Base-by-base conservation (phyloP, 768 basidiomycete genomes). In the Hortiboletus campestris region DNA sequence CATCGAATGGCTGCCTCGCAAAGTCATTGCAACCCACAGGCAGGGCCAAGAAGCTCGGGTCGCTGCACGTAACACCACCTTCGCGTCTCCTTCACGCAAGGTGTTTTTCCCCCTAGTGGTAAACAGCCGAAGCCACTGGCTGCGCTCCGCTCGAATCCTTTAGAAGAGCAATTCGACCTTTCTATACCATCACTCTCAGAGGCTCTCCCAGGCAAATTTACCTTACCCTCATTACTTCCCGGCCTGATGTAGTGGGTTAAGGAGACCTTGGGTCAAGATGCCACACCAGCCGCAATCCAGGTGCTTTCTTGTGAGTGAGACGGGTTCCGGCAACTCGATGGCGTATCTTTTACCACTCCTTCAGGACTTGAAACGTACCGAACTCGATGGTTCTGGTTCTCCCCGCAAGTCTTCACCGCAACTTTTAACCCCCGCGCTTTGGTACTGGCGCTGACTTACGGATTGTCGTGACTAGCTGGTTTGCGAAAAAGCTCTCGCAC, bases 251-350 rank as follows among this genome's bases (percentile, higher is more conserved):
- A 77, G 16, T 83, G 82, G 35, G 64, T 94, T 9, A 71, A 75
- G 9, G 81, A 84, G 25, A 68, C 81, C 2, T 75, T 92, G 9
- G 89, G 88, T 3, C 72, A 72, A 7, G 61, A 76, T 28, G 80
- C 83, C 1, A 65, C 48, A 9, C 90, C 93, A 3, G 92, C 90
- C 0, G 81, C 85, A 0, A 93, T 95, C n/a, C 91, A 94, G 67
- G 78, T 83, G 0, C 75, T 92, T 46, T 7, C 78, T 96, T 1
- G 94, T 91, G 0, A 86, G 89, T 0, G 93, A 95, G 71, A 96
- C 92, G 0, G 94, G 94, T 14, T 93, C 91, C 0, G 94, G 93
- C 1, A 96, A 96, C 73, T 93, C 89, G 2, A 81, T 95, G 29
- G 94, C 94, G 1, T 96, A 94, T 69, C 80, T 95, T 41, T 79